Evolutionary conservation across 495 filamentous ascomycete species (phyloP).

Genomic region (Aspergillus kassunensis): DNA sequence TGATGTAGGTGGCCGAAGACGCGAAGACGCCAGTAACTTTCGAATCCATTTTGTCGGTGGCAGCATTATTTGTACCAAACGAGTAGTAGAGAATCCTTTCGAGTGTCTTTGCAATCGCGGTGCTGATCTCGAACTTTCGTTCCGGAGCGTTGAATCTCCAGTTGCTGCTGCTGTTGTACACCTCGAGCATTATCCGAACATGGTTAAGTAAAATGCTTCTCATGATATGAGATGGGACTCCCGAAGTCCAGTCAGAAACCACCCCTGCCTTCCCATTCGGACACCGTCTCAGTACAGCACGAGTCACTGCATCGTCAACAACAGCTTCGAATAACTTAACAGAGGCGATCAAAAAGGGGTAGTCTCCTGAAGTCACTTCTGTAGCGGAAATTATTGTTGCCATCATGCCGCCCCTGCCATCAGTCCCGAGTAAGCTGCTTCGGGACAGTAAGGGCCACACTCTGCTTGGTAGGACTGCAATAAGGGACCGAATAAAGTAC

Average conservation of each 20-base stretch:
- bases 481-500: constrained; percentile 69
- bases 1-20: constrained; percentile 66
- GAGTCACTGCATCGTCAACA: constrained; percentile 69
- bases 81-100: constrained; percentile 64
- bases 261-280: constrained; percentile 50
- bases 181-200: constrained; percentile 67
- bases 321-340: constrained; percentile 69
- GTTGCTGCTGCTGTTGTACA: constrained; percentile 73
- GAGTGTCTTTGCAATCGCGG: constrained; percentile 61
- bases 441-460: constrained; percentile 87
- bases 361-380: constrained; percentile 71
- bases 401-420: constrained; percentile 69
- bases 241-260: constrained; percentile 56
- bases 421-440: constrained; percentile 68
- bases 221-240: constrained; percentile 72
- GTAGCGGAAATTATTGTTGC: constrained; percentile 66
- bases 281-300: constrained; percentile 67
- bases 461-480: constrained; percentile 68
- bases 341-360: constrained; percentile 70
- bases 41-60: constrained; percentile 41
- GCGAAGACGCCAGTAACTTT: constrained; percentile 64
- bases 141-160: constrained; percentile 74
- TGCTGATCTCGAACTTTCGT: constrained; percentile 60
- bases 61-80: constrained; percentile 64
- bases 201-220: constrained; percentile 68